Percentiles rank a stretch among this genome's conserved stretches.
Evolutionary conservation across 306 rosid genomes (phyloP).

Genomic region (Trifolium pratense): DNA sequence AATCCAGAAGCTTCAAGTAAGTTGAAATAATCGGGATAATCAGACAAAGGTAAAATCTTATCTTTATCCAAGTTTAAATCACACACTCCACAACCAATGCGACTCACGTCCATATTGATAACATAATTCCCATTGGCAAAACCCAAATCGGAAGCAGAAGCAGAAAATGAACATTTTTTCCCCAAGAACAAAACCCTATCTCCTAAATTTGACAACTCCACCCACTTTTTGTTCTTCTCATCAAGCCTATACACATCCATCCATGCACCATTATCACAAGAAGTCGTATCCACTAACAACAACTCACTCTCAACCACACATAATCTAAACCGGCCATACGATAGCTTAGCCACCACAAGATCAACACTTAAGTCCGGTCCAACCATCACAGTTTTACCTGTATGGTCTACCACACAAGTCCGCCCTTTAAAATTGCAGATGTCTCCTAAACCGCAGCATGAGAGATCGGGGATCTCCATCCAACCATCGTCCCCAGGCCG

Average conservation of each 20-base stretch:
- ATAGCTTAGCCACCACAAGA: constrained; percentile 48
- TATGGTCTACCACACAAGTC: constrained; percentile 64
- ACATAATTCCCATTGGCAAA: neutral
- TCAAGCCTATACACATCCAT: constrained; percentile 51
- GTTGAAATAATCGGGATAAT: neutral
- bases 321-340: no score
- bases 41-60: neutral
- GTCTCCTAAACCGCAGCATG: constrained; percentile 50
- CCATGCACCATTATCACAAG: constrained; percentile 30
- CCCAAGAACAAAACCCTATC: neutral
- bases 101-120: no score
- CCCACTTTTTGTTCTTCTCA: neutral
- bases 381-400: constrained; percentile 61
- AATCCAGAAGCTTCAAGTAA: neutral
- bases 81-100: neutral
- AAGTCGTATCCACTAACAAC: constrained; percentile 61
- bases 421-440: constrained; percentile 51
- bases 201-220: neutral
- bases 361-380: constrained; percentile 38
- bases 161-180: neutral
- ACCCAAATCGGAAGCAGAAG: neutral
- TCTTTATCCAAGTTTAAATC: neutral
- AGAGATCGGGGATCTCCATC: constrained; percentile 59
- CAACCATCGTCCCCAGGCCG: constrained; percentile 56
- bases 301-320: constrained; percentile 69